Conservation (phyloP, 192 early-diverging fungal genomes). For the Coemansia sp. region DNA sequence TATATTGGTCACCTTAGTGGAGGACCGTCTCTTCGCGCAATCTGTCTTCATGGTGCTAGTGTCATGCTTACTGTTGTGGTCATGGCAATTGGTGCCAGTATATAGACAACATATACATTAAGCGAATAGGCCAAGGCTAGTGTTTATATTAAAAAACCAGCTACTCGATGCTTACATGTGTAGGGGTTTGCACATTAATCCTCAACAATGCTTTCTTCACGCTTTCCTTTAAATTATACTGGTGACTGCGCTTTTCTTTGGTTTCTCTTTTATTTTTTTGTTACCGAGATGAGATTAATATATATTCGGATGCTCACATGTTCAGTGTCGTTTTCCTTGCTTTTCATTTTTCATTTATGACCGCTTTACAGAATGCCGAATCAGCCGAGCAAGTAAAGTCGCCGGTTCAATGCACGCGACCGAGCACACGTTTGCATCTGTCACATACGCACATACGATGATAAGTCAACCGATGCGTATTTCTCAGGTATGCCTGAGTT, state of each 20-base stretch:
- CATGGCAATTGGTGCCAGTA: conserved; percentile 21
- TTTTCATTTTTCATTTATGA: conserved; percentile 1
- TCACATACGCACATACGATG: background rate
- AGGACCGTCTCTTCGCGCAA: conserved; percentile 3
- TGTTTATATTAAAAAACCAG: too few species aligned
- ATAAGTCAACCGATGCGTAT: background rate
- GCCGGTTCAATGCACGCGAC: background rate
- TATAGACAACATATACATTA: background rate
- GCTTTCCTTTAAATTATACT: too few species aligned
- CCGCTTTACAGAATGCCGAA: background rate
- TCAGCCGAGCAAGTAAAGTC: conserved; percentile 3
- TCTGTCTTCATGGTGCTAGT: conserved; percentile 19
- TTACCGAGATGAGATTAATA: too few species aligned
- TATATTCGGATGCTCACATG: background rate
- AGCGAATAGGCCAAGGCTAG: background rate
- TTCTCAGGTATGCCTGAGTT: background rate
- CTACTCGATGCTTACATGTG: too few species aligned
- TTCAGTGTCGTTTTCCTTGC: conserved; percentile 1
- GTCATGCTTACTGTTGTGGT: conserved; percentile 12
- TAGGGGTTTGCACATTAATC: too few species aligned
- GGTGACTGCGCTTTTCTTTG: too few species aligned
- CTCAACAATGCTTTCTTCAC: too few species aligned
- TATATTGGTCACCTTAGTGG: conserved; percentile 1
- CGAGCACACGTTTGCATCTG: conserved; percentile 1
- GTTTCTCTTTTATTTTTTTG: too few species aligned